Percentiles rank a stretch among this genome's conserved stretches.
phyloP scores from a whole-genome alignment of 192 early-diverging fungal genomes.

The Coemansia sp. region DNA sequence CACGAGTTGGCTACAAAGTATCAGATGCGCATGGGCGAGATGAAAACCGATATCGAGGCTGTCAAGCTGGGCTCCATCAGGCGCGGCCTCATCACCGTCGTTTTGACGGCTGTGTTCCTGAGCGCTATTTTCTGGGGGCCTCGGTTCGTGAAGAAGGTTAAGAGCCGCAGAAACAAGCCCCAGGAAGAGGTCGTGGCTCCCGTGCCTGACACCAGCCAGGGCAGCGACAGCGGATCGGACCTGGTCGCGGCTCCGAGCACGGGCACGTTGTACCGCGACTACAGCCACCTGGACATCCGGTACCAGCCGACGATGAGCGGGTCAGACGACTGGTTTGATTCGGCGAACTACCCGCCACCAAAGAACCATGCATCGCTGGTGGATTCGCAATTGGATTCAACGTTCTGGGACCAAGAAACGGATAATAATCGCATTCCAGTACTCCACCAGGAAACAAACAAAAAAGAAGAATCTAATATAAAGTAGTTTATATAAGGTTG shows the following conservation, averaged over 20 bases:
- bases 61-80: constrained; percentile 83
- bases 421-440: not conserved
- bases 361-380: constrained; percentile 23
- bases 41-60: constrained; percentile 87
- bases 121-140: constrained; percentile 38
- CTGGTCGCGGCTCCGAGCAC: not conserved
- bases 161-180: not conserved
- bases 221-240: not conserved
- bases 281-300: constrained; percentile 40
- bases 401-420: constrained; percentile 3
- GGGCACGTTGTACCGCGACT: constrained; percentile 28
- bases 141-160: constrained; percentile 13
- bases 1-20: constrained; percentile 86
- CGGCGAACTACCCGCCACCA: constrained; percentile 27
- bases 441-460: not conserved
- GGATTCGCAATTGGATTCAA: constrained; percentile 32
- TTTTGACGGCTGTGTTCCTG: constrained; percentile 37
- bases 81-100: constrained; percentile 59
- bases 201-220: not conserved
- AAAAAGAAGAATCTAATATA: not conserved
- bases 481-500: constrained; percentile 3
- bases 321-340: constrained; percentile 48
- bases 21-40: constrained; percentile 74
- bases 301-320: constrained; percentile 32
- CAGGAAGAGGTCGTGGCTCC: not conserved